phyloP scores from a whole-genome alignment of 768 basidiomycete species.

The Chalciporus chontae region DNA sequence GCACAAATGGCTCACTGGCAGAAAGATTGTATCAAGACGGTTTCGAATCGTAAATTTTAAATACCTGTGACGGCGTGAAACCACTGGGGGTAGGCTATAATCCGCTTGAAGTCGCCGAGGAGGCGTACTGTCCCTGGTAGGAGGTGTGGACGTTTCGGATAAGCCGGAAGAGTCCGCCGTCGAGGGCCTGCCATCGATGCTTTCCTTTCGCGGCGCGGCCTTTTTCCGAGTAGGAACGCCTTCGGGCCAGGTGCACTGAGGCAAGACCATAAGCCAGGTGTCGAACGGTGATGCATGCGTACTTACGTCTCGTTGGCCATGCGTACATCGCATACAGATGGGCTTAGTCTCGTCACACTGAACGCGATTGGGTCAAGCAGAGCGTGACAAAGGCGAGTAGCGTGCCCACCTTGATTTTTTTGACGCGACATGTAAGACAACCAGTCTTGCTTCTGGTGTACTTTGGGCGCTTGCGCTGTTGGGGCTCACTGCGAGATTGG shows the following conservation, averaged over 20 bases:
- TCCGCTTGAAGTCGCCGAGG: constrained; percentile 48
- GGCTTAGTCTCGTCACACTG: constrained; percentile 93
- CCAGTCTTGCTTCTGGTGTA: constrained; percentile 94
- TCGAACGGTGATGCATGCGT: background rate
- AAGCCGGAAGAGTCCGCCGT: constrained; percentile 73
- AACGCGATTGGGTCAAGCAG: constrained; percentile 2
- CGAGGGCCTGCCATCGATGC: constrained; percentile 61
- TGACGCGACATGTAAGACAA: constrained; percentile 88
- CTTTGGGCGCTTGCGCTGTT: constrained; percentile 82
- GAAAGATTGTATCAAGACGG: constrained; percentile 4
- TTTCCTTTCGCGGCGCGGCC: constrained; percentile 52
- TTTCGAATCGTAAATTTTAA: background rate
- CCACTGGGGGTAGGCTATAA: constrained; percentile 34
- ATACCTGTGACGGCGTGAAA: constrained; percentile 42
- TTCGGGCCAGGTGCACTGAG: constrained; percentile 82
- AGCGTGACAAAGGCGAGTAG: constrained; percentile 1
- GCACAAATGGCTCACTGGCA: constrained; percentile 44
- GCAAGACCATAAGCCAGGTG: constrained; percentile 9
- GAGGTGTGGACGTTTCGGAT: constrained; percentile 70
- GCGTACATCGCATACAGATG: constrained; percentile 79
- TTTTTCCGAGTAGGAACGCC: constrained; percentile 72
- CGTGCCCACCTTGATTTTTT: constrained; percentile 84
- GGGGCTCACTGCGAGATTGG: constrained; percentile 46
- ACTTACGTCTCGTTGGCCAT: constrained; percentile 78
- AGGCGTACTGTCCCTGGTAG: constrained; percentile 64